Evolutionary conservation across 768 basidiomycete species (phyloP).

Genomic region (Sistotremastrum niveocremeum): DNA sequence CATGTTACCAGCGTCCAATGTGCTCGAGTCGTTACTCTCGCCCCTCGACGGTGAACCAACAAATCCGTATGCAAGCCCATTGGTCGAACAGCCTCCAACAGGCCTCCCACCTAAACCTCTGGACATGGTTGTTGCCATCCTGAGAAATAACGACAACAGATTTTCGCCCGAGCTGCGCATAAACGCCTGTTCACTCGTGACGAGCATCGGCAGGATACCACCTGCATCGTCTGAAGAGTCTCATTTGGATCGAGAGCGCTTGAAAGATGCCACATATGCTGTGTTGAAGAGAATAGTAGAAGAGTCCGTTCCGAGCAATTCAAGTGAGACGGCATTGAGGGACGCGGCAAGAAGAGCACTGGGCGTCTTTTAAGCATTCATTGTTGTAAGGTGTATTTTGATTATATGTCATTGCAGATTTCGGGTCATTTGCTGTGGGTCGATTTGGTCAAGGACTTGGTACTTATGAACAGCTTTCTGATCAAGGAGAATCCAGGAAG

Average conservation of each 20-base stretch:
- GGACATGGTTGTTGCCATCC: conserved; percentile 51
- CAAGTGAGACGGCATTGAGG: not conserved
- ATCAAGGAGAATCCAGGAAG: too few relatives aligned
- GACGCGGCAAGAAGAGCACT: not conserved
- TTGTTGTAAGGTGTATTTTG: not conserved
- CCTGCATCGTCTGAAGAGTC: conserved; percentile 27
- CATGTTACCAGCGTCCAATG: conserved; percentile 38
- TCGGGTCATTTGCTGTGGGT: too few relatives aligned
- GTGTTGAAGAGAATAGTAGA: conserved; percentile 26
- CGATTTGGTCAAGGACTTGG: too few relatives aligned
- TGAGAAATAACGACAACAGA: conserved; percentile 34
- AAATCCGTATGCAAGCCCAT: conserved; percentile 18
- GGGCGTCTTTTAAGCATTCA: not conserved
- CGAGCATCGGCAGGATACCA: conserved; percentile 44
- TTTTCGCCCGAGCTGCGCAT: conserved; percentile 66
- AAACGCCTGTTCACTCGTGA: conserved; percentile 62
- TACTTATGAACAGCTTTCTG: too few relatives aligned
- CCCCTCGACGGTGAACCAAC: conserved; percentile 25
- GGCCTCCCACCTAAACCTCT: conserved; percentile 37
- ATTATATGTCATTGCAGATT: not conserved
- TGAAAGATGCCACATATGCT: conserved; percentile 38
- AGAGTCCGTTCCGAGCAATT: conserved; percentile 25
- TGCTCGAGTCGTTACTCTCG: conserved; percentile 47
- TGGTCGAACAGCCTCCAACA: conserved; percentile 31
- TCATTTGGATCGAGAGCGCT: conserved; percentile 20